These are phyloP conservation scores for Peronospora farinosa DNA, from an alignment of 352 stramenopile species.

Conservation along the genomic window DNA sequence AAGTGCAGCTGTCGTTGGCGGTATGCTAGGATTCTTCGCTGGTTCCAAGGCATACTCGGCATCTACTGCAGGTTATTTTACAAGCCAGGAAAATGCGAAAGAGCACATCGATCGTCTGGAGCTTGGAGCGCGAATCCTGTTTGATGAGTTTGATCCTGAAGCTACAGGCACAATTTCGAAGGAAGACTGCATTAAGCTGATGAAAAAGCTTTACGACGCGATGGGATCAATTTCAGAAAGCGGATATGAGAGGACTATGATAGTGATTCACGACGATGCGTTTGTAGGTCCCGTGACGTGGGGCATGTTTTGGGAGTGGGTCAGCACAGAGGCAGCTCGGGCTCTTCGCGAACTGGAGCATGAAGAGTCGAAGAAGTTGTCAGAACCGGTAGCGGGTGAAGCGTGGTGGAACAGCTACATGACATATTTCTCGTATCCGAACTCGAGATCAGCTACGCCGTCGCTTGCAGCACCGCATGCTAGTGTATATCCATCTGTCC, in stretches of 20 bases:
- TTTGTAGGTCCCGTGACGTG: slow-evolving; percentile 73
- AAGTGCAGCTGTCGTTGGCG: slow-evolving; percentile 68
- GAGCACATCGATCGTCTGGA: slow-evolving; percentile 83
- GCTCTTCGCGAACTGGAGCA: slow-evolving; percentile 63
- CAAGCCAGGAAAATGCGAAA: slow-evolving; percentile 65
- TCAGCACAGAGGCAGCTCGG: slow-evolving; percentile 67
- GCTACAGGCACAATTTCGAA: slow-evolving; percentile 61
- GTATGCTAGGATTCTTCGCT: slow-evolving; percentile 80
- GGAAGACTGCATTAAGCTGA: slow-evolving; percentile 61
- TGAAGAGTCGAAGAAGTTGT: slow-evolving; percentile 41
- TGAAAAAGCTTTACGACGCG: slow-evolving; percentile 70
- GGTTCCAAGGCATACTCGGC: slow-evolving; percentile 69
- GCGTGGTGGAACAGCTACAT: slow-evolving; percentile 73
- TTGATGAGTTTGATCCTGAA: slow-evolving; percentile 73
- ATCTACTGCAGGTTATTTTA: slow-evolving; percentile 71
- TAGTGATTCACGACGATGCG: slow-evolving; percentile 46
- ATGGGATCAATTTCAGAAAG: slow-evolving; percentile 61
- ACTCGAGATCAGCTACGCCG: slow-evolving; percentile 19
- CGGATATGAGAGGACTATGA: slow-evolving; percentile 52
- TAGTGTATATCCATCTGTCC: slow-evolving; percentile 26
- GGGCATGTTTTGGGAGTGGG: slow-evolving; percentile 84
- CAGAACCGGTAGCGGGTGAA: slow-evolving; percentile 34
- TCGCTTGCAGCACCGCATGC: slow-evolving; percentile 23
- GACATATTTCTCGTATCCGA: slow-evolving; percentile 36
- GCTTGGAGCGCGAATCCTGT: slow-evolving; percentile 71